phyloP scores from a whole-genome alignment of 2,329 filamentous ascomycete genomes.

The Whalleya microplaca region DNA sequence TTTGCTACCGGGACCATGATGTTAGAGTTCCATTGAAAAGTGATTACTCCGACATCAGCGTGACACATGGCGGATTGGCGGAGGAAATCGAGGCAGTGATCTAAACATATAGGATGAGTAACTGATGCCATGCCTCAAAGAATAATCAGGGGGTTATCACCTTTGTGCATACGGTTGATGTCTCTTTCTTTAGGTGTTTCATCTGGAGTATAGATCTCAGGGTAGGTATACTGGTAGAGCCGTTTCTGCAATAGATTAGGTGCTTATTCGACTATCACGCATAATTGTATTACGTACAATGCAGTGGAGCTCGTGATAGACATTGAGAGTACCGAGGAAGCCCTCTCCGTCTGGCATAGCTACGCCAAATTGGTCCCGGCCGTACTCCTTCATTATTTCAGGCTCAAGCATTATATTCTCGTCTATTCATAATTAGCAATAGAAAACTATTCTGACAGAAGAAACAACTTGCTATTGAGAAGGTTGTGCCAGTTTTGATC shows the following conservation, averaged over 20 bases:
- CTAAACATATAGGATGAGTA: neutral
- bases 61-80: conserved; percentile 7
- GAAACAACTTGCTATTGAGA: neutral
- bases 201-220: neutral
- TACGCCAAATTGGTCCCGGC: conserved; percentile 1
- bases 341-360: conserved; percentile 2
- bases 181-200: neutral
- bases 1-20: conserved; percentile 3
- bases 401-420: conserved; percentile 4
- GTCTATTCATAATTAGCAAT: neutral
- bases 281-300: neutral
- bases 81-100: conserved; percentile 6
- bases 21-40: conserved; percentile 3
- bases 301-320: conserved; percentile 6
- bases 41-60: conserved; percentile 2
- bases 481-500: conserved; percentile 6
- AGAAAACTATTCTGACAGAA: neutral
- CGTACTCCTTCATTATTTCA: neutral
- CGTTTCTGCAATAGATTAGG: conserved; percentile 1
- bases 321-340: conserved; percentile 4
- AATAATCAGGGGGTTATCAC: neutral
- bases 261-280: neutral
- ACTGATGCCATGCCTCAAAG: neutral
- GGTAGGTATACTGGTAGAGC: conserved; percentile 5
- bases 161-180: conserved; percentile 5